Base-by-base conservation (phyloP, 2,329 filamentous ascomycete genomes). In the Fusarium austroafricanum region DNA sequence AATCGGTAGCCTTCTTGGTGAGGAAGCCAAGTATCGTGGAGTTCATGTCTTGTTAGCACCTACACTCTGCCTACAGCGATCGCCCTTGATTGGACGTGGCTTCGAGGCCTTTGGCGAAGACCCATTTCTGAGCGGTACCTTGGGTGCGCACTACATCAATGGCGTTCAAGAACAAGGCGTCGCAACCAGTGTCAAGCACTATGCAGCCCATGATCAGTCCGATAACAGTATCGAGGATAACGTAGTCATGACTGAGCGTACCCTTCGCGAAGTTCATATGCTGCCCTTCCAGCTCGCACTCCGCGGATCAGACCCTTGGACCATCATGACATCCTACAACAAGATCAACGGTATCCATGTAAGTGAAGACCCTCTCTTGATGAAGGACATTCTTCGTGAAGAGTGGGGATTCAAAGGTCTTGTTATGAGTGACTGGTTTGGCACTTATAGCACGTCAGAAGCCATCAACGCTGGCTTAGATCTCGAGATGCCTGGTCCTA, bases 21-120 rank as follows among this genome's bases (percentile, higher is more conserved):
- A 87, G 20, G 89, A 79, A 47, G 71, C 75, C 0, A 72, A 68
- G 10, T 63, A 54, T 45, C 93, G 93, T 76, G 90, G 90, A 46
- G 84, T 90, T 8, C 89, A 92, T 69, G 84, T 92, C 11, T 84
- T 91, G 65, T 82, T 73, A 2, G 71, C 70, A 0, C 71, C 71
- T 3, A 73, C 71, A 2, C 54, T 83, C 38, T 83, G 78, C 67
- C 78, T 81, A n/a, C 80, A 81, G 38, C 76, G 80, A 28, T 80
- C 78, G 4, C 80, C 80, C 0, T 67, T 82, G 6, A 80, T 80
- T 6, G 80, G 80, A n/a, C 75, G 80, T 40, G 79, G 79, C 17
- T 81, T 81, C 42, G 80, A 82, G 58, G 79, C 77, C 28, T 77
- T 81, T 38, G 78, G 77, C 12, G 78, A 82, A 50, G 80, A 82